Percentiles rank a stretch among this genome's conserved stretches.
Conservation (phyloP, 805 yeast genomes). For the Ogataea nitratoaversa region DNA sequence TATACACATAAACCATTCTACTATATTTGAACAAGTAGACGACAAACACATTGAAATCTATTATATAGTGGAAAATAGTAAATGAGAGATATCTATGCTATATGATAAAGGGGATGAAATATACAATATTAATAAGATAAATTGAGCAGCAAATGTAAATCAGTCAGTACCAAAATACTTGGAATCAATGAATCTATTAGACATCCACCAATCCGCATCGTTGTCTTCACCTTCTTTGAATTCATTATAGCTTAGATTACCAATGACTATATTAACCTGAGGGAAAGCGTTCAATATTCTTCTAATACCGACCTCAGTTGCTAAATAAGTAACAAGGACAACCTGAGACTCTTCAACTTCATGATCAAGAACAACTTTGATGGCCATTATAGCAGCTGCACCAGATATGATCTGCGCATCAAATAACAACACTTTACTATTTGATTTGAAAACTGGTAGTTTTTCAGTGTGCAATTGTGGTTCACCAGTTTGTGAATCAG, state of each 20-base stretch:
- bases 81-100: no score
- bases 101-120: no score
- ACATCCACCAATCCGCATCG: constrained; percentile 56
- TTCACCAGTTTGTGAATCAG: constrained; percentile 87
- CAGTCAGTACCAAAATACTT: constrained; percentile 67
- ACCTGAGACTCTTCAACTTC: constrained; percentile 60
- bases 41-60: no score
- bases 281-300: constrained; percentile 75
- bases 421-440: constrained; percentile 55
- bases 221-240: constrained; percentile 19
- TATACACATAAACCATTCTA: no score
- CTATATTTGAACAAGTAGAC: no score
- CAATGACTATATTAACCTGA: constrained; percentile 63
- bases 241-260: constrained; percentile 45
- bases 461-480: constrained; percentile 85
- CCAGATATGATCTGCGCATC: constrained; percentile 92
- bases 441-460: constrained; percentile 44
- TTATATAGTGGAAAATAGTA: no score
- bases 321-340: constrained; percentile 63
- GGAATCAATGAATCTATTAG: constrained; percentile 67
- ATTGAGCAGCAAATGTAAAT: background rate
- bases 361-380: constrained; percentile 81
- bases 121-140: background rate
- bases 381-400: constrained; percentile 92
- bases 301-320: constrained; percentile 74